Conservation (phyloP, 257 asterid species). For the Nyctanthes arbortristis region DNA sequence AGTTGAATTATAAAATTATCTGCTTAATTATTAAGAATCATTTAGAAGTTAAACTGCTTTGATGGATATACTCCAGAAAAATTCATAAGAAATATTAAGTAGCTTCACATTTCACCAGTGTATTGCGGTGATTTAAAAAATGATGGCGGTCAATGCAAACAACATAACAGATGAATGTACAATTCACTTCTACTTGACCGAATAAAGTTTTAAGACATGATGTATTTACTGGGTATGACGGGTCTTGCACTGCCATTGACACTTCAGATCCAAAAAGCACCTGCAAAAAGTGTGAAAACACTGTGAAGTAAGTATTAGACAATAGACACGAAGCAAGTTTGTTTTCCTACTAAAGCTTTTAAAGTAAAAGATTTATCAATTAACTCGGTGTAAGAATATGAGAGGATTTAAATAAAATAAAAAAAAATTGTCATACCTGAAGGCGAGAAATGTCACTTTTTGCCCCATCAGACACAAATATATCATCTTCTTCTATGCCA, state of each 20-base stretch:
- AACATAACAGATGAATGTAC: constrained; percentile 1
- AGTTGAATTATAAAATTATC: neutral
- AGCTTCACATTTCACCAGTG: neutral
- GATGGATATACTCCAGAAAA: constrained; percentile 13
- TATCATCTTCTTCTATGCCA: constrained; percentile 86
- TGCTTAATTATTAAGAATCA: neutral
- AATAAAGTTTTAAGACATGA: constrained; percentile 12
- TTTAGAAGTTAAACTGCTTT: constrained; percentile 1
- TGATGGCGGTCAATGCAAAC: neutral
- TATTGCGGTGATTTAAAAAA: neutral
- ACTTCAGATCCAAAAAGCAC: constrained; percentile 92
- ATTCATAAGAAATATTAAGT: neutral
- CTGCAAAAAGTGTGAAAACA: constrained; percentile 39
- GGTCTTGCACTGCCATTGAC: constrained; percentile 97
- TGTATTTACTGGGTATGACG: constrained; percentile 85
- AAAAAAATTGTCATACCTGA: constrained; percentile 55
- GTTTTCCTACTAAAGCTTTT: neutral
- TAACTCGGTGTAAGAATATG: neutral
- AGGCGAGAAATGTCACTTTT: constrained; percentile 98
- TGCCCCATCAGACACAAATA: constrained; percentile 98
- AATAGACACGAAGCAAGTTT: neutral
- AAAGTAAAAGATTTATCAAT: neutral
- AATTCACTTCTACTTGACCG: constrained; percentile 2
- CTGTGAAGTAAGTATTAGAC: neutral
- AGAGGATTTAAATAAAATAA: too few species aligned